phyloP scores from a whole-genome alignment of 1,284 basidiomycete species.

The Cryptococcus sp. region DNA sequence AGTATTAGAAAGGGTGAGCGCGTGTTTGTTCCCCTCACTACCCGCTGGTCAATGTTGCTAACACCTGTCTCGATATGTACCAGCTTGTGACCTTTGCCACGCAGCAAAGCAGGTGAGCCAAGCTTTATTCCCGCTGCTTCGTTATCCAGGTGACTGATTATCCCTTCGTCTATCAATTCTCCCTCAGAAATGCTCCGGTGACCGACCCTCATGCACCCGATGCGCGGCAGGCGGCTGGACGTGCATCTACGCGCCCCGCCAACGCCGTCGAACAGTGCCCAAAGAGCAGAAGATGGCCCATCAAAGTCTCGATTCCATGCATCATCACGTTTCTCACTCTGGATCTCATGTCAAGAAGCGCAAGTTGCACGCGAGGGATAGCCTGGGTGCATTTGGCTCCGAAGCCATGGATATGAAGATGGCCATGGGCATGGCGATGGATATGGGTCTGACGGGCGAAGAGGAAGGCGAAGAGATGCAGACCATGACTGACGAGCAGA shows the following conservation, averaged over 20 bases:
- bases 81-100: constrained; percentile 52
- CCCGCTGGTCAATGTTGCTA: neutral
- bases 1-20: constrained; percentile 47
- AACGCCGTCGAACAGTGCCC: constrained; percentile 49
- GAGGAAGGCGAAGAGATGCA: constrained; percentile 49
- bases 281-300: constrained; percentile 42
- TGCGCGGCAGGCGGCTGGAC: constrained; percentile 49
- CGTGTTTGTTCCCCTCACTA: neutral
- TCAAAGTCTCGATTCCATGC: constrained; percentile 17
- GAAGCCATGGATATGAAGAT: constrained; percentile 47
- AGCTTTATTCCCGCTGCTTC: constrained; percentile 2
- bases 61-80: neutral
- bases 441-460: constrained; percentile 46
- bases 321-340: constrained; percentile 11
- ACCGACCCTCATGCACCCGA: constrained; percentile 49
- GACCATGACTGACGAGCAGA: constrained; percentile 47
- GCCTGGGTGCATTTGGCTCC: constrained; percentile 24
- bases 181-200: constrained; percentile 49
- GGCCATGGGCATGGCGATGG: constrained; percentile 51
- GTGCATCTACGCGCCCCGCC: constrained; percentile 50
- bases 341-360: constrained; percentile 37
- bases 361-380: constrained; percentile 40
- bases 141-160: neutral
- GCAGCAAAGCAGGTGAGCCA: constrained; percentile 47
- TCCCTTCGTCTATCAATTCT: too few species aligned